These are phyloP conservation scores for Penicillium verhagenii DNA, from an alignment of 495 filamentous ascomycete genomes.

Conservation along the genomic window DNA sequence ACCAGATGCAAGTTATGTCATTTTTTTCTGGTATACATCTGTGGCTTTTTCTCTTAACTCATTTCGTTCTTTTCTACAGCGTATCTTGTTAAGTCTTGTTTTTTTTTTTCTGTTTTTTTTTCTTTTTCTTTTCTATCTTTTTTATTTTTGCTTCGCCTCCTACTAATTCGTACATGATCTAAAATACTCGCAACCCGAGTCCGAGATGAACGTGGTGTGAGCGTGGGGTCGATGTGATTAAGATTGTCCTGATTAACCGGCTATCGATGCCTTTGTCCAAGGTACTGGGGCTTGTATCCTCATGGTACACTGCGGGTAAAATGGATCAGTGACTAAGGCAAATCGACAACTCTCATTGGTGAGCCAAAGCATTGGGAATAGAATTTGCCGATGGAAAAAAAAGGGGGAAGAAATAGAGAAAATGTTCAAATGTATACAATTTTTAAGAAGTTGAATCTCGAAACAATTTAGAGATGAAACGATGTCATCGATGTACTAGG, in stretches of 20 bases:
- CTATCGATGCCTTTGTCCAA: conserved; percentile 16
- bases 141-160: conserved; percentile 1
- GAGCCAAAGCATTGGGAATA: background rate
- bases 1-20: conserved; percentile 11
- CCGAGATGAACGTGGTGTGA: background rate
- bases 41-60: background rate
- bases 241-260: conserved; percentile 19
- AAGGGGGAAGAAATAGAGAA: background rate
- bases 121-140: background rate
- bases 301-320: conserved; percentile 1
- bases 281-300: conserved; percentile 9
- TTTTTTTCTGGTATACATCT: conserved; percentile 6
- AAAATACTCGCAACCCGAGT: background rate
- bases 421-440: background rate
- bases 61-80: too few relatives aligned
- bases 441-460: background rate
- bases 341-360: conserved; percentile 15
- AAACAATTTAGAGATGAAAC: background rate
- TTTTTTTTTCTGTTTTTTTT: conserved; percentile 1
- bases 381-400: background rate
- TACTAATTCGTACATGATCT: background rate
- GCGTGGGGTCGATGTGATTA: conserved; percentile 4
- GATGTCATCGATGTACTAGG: conserved; percentile 15
- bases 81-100: too few relatives aligned
- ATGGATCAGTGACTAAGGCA: conserved; percentile 12